Evolutionary conservation across 2,329 filamentous ascomycete species (phyloP), one percentile per base, ranked within the genome.

Genomic region (Aquanectria penicillioides): DNA sequence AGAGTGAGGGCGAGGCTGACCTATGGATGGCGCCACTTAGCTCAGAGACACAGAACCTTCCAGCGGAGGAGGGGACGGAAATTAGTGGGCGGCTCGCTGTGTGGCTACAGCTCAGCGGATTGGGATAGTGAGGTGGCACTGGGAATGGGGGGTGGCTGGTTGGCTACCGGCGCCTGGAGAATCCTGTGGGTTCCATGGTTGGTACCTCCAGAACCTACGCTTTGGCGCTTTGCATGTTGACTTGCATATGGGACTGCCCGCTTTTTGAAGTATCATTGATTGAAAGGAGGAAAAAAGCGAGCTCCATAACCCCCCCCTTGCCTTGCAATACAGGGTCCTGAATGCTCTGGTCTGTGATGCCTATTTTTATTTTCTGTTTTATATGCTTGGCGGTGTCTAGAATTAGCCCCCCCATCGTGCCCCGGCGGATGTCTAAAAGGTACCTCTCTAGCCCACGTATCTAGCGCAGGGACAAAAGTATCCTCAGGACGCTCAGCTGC

Each of bases 401-500:
- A 18, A 15, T 15, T 26, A 15, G n/a, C 23, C n/a, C 38, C 28
- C 23, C 22, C 28, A 33, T 29, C 22, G 34, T 31, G 12, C 13
- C n/a, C 15, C 2, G 40, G 40, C n/a, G 40, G 25, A 28, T 29
- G 23, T 43, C 7, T 22, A 33, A 37, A 41, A 6, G 38, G 31
- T 68, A 67, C 58, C 49, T 58, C 78, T 93, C 25, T 40, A 31
- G 43, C 29, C 54, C 11, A 37, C 33, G 20, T 38, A n/a, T 56
- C 41, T 56, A 56, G 52, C 36, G 52, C 52, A 38, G 41, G 31
- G 13, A 41, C 43, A 22, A 38, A 43, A 28, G 49, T 65, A 22
- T 51, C n/a, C n/a, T 18, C 15, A 37, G 20, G 41, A 34, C 37
- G 29, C 23, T 17, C 4, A n/a, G n/a, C 13, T 13, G 12, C 18